Base-by-base conservation (phyloP, 108 stramenopile genomes). In the Cyclostephanos invisitatus region DNA sequence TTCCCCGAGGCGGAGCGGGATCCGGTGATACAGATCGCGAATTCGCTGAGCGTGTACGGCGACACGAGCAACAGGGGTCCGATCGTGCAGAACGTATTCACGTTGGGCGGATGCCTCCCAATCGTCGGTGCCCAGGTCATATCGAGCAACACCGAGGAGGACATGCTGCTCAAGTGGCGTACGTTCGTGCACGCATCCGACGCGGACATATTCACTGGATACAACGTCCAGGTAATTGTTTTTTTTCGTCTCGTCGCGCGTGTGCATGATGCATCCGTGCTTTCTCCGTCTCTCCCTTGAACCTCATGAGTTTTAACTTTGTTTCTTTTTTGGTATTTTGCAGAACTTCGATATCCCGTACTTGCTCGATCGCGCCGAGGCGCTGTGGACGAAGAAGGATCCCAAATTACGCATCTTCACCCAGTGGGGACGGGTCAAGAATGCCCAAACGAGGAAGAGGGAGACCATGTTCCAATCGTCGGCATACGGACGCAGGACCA, bases 1-100 rank as follows among this genome's bases (percentile, higher is more conserved):
- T 98, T 98, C 60, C 96, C 97, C 18, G 97, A 99, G 73, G 96
- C 99, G 5, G 95, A 98, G 56, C 83, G 95, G 46, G 99, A 99
- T 86, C 98, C 99, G 25, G 99, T 99, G 48, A 99, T 99, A 83
- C 99, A 99, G 79, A 99, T 99, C 82, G 98, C 99, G n/a, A 97
- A 96, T 77, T 83, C 75, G 27, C 73, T 99, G 18, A 87, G 86
- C 35, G 91, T 97, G 5, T 98, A 98, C 65, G 99, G 99, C 5
- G 68, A 83, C 17, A 60, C 47, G 24, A 40, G 79, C 15, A 69
- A 59, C 29, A 49, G 28, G 8, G 57, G 72, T n/a, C 94, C 94
- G 35, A 70, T 94, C 49, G 87, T 94, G 28, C 94, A 97, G 71
- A 97, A 94, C 73, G 94, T 99, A n/a, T 97, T 99, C 67, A 99